Evolutionary conservation across 305 asterid species (phyloP).

Genomic region (Fraxinus angustifolia): DNA sequence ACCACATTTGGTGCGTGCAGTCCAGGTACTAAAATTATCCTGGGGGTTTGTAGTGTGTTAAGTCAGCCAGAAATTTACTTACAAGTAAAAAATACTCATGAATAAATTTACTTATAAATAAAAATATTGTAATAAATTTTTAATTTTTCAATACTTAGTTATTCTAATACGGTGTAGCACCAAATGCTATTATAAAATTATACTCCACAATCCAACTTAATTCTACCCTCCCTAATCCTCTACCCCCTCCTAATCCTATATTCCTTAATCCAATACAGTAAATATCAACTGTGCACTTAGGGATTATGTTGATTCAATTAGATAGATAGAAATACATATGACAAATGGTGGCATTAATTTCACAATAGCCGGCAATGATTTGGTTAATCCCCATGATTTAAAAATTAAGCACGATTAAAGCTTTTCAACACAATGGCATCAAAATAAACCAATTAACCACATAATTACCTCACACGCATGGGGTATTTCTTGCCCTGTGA

Average conservation of each 20-base stretch:
- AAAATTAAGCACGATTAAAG: neutral
- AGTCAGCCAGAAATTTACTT: neutral
- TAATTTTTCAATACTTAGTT: neutral
- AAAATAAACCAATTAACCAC: slow-evolving; percentile 8
- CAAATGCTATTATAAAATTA: neutral
- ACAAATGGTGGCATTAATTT: neutral
- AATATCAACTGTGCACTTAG: neutral
- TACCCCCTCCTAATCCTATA: neutral
- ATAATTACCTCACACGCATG: slow-evolving; percentile 90
- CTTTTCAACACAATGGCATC: neutral
- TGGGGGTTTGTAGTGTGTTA: neutral
- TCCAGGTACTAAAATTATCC: neutral
- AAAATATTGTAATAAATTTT: neutral
- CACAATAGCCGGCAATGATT: neutral
- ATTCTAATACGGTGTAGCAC: neutral
- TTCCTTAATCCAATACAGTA: neutral
- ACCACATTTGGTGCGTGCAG: neutral
- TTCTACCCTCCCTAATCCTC: neutral
- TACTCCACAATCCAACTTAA: neutral
- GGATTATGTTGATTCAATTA: neutral
- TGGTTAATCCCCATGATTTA: neutral
- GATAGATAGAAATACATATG: neutral
- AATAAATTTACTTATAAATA: neutral
- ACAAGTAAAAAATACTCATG: neutral
- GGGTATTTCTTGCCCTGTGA: slow-evolving; percentile 97